Conservation (phyloP, 495 filamentous ascomycete genomes). For the Emericellopsis terricola region DNA sequence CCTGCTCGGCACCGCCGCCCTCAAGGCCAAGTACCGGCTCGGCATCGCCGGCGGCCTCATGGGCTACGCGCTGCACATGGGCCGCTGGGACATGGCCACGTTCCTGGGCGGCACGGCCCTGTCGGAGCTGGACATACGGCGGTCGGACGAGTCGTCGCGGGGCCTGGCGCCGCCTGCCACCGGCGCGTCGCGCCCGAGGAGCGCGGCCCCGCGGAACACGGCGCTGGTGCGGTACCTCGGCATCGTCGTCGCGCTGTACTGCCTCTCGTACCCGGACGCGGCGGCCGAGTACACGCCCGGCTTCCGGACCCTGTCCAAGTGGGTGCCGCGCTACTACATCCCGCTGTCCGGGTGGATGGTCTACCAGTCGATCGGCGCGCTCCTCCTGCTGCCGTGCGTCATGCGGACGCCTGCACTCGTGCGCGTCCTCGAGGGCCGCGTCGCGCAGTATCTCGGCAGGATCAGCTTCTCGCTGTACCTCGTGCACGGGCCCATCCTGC, state of each 20-base stretch:
- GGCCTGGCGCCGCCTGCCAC: background rate
- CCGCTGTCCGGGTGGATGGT: conserved; percentile 11
- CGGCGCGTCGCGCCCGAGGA: background rate
- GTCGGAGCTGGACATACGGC: conserved; percentile 1
- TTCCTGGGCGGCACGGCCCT: conserved; percentile 2
- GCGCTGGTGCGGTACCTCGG: background rate
- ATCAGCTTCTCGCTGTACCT: conserved; percentile 45
- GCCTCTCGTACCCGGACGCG: conserved; percentile 1
- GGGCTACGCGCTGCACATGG: conserved; percentile 31
- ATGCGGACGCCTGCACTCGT: conserved; percentile 29
- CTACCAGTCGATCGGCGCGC: conserved; percentile 38
- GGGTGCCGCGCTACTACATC: conserved; percentile 2
- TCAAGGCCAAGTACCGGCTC: conserved; percentile 7
- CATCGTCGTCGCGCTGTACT: conserved; percentile 1
- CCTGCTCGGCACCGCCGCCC: conserved; percentile 8
- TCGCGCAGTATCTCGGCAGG: conserved; percentile 44
- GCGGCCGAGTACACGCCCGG: conserved; percentile 2
- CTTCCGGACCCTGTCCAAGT: conserved; percentile 1
- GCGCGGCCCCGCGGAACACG: background rate
- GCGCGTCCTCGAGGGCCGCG: conserved; percentile 30
- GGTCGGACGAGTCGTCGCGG: background rate
- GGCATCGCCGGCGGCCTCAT: conserved; percentile 24
- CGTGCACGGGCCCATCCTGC: conserved; percentile 37
- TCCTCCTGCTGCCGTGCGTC: conserved; percentile 36
- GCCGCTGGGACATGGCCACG: background rate